These are phyloP conservation scores for Puya raimondii DNA, from an alignment of 176 grass and related monocot genomes.

Conservation along the genomic window DNA sequence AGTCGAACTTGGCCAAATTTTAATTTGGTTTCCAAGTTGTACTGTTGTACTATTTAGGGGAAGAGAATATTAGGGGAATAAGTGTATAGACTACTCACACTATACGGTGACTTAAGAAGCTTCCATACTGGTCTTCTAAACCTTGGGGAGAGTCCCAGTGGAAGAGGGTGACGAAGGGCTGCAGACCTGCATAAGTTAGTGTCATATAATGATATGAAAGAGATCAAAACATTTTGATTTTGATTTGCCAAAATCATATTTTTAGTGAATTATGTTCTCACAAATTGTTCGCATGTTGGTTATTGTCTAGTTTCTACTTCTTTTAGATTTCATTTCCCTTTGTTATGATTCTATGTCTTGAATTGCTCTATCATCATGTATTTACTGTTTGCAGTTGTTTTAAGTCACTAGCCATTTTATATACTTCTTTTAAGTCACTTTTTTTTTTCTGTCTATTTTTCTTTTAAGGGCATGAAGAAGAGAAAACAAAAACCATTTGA, in stretches of 20 bases:
- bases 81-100: constrained; percentile 50
- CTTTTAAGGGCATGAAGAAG: neutral
- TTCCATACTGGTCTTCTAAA: constrained; percentile 60
- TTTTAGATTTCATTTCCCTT: too few relatives aligned
- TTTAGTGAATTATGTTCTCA: neutral
- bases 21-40: neutral
- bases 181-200: constrained; percentile 41
- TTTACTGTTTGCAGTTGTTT: too few relatives aligned
- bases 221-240: neutral
- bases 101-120: constrained; percentile 54
- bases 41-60: neutral
- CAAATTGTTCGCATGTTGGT: too few relatives aligned
- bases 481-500: constrained; percentile 37
- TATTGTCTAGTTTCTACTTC: too few relatives aligned
- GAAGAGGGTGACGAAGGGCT: constrained; percentile 85
- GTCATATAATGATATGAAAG: neutral
- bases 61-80: neutral
- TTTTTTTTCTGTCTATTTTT: neutral
- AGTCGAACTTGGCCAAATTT: neutral
- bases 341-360: too few relatives aligned
- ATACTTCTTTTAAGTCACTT: too few relatives aligned
- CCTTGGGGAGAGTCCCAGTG: constrained; percentile 82
- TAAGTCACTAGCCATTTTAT: too few relatives aligned
- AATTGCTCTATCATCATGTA: too few relatives aligned
- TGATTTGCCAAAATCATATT: neutral